Conservation (phyloP, 1,284 basidiomycete species). For the Ceratobasidium sp. region DNA sequence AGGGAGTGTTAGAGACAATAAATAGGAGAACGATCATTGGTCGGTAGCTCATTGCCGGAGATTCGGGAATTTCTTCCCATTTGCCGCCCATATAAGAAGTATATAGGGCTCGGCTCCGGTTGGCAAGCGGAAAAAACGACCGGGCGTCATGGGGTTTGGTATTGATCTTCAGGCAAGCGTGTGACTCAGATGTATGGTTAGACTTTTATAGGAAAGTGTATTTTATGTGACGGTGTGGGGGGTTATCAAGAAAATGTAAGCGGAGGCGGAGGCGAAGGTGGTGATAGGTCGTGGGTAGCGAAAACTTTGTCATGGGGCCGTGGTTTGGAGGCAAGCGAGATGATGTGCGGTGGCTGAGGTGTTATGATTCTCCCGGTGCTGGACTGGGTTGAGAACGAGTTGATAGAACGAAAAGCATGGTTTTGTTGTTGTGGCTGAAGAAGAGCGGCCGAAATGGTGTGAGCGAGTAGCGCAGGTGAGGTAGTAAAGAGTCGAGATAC, state of each 20-base stretch:
- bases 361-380: too few relatives aligned
- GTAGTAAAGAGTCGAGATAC: neutral
- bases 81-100: slow-evolving; percentile 8
- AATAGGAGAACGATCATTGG: neutral
- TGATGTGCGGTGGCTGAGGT: too few relatives aligned
- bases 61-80: neutral
- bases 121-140: neutral
- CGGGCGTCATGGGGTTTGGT: neutral
- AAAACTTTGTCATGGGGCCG: too few relatives aligned
- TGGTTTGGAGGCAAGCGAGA: too few relatives aligned
- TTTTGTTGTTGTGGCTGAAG: neutral
- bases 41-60: neutral
- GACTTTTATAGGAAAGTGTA: neutral
- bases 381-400: too few relatives aligned
- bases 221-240: too few relatives aligned
- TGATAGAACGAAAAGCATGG: neutral
- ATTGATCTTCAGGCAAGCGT: neutral
- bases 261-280: too few relatives aligned
- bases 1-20: neutral
- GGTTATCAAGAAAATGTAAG: too few relatives aligned
- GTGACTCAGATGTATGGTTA: neutral
- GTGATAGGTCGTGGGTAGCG: too few relatives aligned
- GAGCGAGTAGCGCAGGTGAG: too few relatives aligned
- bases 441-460: neutral
- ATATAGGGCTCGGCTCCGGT: slow-evolving; percentile 3